phyloP scores from a whole-genome alignment of 805 yeast genomes.

The Ogataea naganishii region DNA sequence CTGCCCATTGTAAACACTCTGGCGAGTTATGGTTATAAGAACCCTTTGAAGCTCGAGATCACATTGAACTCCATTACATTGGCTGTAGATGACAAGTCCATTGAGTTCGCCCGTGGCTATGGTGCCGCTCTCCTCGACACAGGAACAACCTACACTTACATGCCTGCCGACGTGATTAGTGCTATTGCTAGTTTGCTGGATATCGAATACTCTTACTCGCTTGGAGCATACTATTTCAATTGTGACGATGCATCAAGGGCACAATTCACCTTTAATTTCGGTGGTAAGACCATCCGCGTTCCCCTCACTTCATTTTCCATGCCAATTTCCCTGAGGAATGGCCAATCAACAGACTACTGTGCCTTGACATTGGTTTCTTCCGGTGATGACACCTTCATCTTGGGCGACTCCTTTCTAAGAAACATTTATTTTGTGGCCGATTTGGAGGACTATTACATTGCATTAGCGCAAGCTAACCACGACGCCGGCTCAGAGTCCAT shows the following conservation, averaged over 20 bases:
- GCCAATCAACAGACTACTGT: conserved; percentile 26
- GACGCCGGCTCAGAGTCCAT: conserved; percentile 28
- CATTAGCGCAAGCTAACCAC: conserved; percentile 37
- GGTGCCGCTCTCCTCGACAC: conserved; percentile 43
- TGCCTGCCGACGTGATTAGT: conserved; percentile 27
- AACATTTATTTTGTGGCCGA: conserved; percentile 49
- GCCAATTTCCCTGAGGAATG: conserved; percentile 8
- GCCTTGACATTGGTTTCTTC: conserved; percentile 31
- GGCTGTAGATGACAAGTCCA: conserved; percentile 12
- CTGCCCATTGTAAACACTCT: conserved; percentile 43
- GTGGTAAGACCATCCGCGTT: conserved; percentile 45
- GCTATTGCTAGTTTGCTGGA: conserved; percentile 22
- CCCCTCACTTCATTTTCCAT: conserved; percentile 29
- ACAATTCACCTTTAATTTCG: conserved; percentile 41
- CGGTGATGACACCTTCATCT: conserved; percentile 26
- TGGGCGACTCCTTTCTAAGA: conserved; percentile 48
- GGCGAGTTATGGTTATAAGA: conserved; percentile 19
- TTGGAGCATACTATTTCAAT: conserved; percentile 37
- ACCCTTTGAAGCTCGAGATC: conserved; percentile 40
- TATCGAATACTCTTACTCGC: conserved; percentile 30
- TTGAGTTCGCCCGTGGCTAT: conserved; percentile 16
- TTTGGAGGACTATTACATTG: conserved; percentile 33
- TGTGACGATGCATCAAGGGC: conserved; percentile 28
- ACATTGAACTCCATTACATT: conserved; percentile 33
- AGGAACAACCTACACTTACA: conserved; percentile 44